Evolutionary conservation across 345 rosid genomes (phyloP).

Genomic region (Chamaenerion angustifolium): DNA sequence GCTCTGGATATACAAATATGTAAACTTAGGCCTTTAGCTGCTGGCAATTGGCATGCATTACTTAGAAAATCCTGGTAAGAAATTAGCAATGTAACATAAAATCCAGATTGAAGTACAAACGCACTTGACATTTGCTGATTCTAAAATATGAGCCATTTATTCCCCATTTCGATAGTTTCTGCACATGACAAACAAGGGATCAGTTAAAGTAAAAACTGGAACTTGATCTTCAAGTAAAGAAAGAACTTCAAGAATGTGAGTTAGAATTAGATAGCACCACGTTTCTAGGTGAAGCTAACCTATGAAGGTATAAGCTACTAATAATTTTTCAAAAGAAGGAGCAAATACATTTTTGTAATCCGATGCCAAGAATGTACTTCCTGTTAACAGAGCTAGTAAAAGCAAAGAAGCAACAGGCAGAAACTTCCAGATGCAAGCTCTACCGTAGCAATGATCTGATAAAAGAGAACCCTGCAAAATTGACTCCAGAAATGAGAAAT

Average conservation of each 20-base stretch:
- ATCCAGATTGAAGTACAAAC: slow-evolving; percentile 4
- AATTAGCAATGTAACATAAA: not conserved
- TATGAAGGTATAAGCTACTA: not conserved
- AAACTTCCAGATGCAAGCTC: slow-evolving; percentile 21
- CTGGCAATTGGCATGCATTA: too few species aligned
- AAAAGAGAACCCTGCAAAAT: slow-evolving; percentile 19
- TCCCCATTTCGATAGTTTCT: slow-evolving; percentile 28
- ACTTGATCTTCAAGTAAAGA: not conserved
- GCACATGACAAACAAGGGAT: slow-evolving; percentile 6
- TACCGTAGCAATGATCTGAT: slow-evolving; percentile 21
- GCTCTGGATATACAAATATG: slow-evolving; percentile 10
- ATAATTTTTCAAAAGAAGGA: not conserved
- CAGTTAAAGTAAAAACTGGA: not conserved
- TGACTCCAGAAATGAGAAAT: not conserved
- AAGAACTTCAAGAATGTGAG: not conserved
- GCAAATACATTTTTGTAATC: slow-evolving; percentile 25
- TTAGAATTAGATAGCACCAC: not conserved
- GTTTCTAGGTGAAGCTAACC: too few species aligned
- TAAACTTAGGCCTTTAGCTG: slow-evolving; percentile 1
- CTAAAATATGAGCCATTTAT: slow-evolving; percentile 8
- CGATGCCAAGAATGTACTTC: slow-evolving; percentile 21
- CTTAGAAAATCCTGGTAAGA: too few species aligned
- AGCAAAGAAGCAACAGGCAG: slow-evolving; percentile 28
- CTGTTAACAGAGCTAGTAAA: slow-evolving; percentile 26
- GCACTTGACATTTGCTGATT: slow-evolving; percentile 29